A percentile compares a stretch with the other conserved stretches of the same genome.
phyloP scores from a whole-genome alignment of 2,329 filamentous ascomycete genomes.

The Colletotrichum tanaceti region DNA sequence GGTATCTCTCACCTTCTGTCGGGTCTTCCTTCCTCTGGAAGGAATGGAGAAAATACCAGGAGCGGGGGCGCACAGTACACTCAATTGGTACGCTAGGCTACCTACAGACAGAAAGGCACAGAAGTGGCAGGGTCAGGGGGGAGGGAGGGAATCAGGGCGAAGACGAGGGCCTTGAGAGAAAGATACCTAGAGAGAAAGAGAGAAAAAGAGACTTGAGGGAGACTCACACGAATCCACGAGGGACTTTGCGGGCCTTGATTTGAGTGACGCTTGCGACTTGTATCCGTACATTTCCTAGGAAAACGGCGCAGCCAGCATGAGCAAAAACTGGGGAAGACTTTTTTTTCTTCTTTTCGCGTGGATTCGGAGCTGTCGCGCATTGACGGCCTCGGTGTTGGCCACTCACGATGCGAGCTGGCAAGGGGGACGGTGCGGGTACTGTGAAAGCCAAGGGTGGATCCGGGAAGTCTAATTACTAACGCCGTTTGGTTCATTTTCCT shows the following conservation, averaged over 20 bases:
- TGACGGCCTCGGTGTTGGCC: not conserved
- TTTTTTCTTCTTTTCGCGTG: constrained; percentile 36
- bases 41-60: constrained; percentile 34
- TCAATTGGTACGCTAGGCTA: constrained; percentile 31
- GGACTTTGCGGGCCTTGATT: not conserved
- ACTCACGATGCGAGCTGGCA: constrained; percentile 10
- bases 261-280: not conserved
- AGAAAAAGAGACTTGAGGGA: not conserved
- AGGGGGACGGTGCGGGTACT: not conserved
- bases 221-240: no score
- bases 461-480: constrained; percentile 41
- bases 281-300: constrained; percentile 6
- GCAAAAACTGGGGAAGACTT: constrained; percentile 30
- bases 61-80: constrained; percentile 15
- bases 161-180: not conserved
- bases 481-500: constrained; percentile 24
- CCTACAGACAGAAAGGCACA: constrained; percentile 3
- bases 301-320: not conserved
- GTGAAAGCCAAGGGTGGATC: constrained; percentile 31
- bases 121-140: constrained; percentile 17
- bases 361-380: constrained; percentile 40
- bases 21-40: constrained; percentile 25
- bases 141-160: constrained; percentile 2
- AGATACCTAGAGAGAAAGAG: not conserved
- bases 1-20: constrained; percentile 10